Evolutionary conservation across 2,329 filamentous ascomycete genomes (phyloP), one percentile per base, ranked within the genome.

Genomic region (Penicillium sp.): DNA sequence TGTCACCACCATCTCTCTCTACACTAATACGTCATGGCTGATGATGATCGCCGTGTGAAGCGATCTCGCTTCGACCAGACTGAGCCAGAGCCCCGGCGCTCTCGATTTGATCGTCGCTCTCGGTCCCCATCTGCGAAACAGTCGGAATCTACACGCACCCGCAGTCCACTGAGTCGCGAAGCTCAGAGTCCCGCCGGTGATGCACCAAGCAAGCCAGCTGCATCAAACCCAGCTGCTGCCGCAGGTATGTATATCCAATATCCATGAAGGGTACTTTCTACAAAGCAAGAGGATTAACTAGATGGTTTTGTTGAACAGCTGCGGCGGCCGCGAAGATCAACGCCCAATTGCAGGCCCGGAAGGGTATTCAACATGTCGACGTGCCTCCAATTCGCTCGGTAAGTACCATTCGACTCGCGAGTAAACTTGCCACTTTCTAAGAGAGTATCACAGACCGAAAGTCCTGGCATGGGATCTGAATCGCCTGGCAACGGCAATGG

Each of bases 51-150:
- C 60, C 79, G 80, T 44, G 71, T 73, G 44, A 94, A 94, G 73
- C 84, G 88, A 46, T 95, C 88, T 59, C 87, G 90, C 64, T 95
- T 96, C 67, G 90, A 96, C 62, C 86, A 93, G 65, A 92, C 81
- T 31, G 86, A 90, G 61, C 80, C 85, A 4, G 86, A 92, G 58
- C 79, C 84, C 40, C 82, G 81, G 57, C 75, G 80, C 29, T 93
- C 88, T 33, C 79, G 89, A 61, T 95, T 95, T 66, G 90, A 95
- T 67, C 80, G 89, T 55, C 84, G 92, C 55, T 96, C 92, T 41
- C 84, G 87, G 50, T 95, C 88, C 20, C 88, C 88, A 14, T 76
- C 79, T 16, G 66, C 69, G 42, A 75, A 79, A 56, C 77, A 80
- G 52, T 72, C 79, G 16, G 85, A 93, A 45, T 68, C 77, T 30